phyloP scores from a whole-genome alignment of 192 early-diverging fungal species.

The Podila epicladia region DNA sequence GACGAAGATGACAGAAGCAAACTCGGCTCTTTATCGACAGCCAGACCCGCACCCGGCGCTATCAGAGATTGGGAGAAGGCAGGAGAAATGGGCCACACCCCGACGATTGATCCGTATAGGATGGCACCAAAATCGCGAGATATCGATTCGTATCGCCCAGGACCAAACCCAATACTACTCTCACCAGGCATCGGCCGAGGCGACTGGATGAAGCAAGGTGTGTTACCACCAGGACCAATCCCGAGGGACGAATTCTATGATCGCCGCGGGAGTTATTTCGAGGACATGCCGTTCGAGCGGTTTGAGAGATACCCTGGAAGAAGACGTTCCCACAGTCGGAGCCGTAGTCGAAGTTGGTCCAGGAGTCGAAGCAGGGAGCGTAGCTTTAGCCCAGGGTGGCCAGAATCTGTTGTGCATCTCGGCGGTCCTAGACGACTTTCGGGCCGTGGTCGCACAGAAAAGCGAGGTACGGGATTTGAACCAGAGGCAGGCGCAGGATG shows the following conservation, averaged over 20 bases:
- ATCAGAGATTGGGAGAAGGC: conserved; percentile 39
- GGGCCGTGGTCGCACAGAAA: conserved; percentile 13
- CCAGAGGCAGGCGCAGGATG: conserved; percentile 14
- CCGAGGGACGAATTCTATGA: conserved; percentile 48
- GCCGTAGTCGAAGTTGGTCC: conserved; percentile 46
- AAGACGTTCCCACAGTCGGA: conserved; percentile 31
- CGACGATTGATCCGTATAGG: conserved; percentile 16
- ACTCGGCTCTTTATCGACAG: neutral
- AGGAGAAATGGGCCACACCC: conserved; percentile 7
- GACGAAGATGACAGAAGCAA: conserved; percentile 26
- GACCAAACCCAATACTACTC: conserved; percentile 13
- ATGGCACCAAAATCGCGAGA: conserved; percentile 24
- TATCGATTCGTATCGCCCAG: conserved; percentile 27
- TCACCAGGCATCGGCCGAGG: conserved; percentile 36
- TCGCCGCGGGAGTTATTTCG: conserved; percentile 41
- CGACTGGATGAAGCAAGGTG: conserved; percentile 35
- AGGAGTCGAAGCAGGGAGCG: conserved; percentile 46
- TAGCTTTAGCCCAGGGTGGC: conserved; percentile 32
- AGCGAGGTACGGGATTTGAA: conserved; percentile 12
- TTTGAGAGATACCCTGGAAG: conserved; percentile 35
- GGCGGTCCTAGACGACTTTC: conserved; percentile 2
- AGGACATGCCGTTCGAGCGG: conserved; percentile 38
- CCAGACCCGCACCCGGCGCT: neutral
- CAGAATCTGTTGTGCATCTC: conserved; percentile 15
- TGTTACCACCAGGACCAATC: conserved; percentile 4